Percentiles rank a stretch among this genome's conserved stretches.
phyloP scores from a whole-genome alignment of 192 early-diverging fungal species.

The Coemansia sp. region DNA sequence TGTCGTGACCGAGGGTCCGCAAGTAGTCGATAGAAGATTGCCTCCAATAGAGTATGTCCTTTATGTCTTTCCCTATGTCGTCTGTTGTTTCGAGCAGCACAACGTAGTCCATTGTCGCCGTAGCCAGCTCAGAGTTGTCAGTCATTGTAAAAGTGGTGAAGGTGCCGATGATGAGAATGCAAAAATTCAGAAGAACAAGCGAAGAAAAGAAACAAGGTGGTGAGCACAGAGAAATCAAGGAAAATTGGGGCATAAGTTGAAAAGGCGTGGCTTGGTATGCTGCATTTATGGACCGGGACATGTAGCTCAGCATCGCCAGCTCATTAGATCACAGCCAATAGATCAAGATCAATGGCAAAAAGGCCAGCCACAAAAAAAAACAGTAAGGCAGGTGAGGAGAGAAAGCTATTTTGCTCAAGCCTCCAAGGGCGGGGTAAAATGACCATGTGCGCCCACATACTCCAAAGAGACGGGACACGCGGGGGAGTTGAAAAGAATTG shows the following conservation, averaged over 20 bases:
- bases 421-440: neutral
- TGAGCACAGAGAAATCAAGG: neutral
- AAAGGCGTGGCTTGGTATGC: neutral
- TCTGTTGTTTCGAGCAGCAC: neutral
- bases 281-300: neutral
- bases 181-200: neutral
- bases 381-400: neutral
- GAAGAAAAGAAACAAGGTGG: neutral
- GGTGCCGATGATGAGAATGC: neutral
- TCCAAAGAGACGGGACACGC: neutral
- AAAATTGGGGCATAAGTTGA: no score
- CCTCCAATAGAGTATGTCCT: no score
- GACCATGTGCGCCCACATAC: neutral
- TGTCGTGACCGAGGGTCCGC: neutral
- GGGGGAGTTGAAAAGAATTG: neutral
- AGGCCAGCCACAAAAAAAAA: no score
- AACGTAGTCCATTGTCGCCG: neutral
- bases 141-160: neutral
- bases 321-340: neutral
- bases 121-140: neutral
- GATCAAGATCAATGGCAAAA: neutral
- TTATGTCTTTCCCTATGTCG: no score
- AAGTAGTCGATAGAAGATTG: neutral
- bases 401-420: constrained; percentile 1
- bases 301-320: neutral